Percentiles rank a stretch among this genome's conserved stretches.
phyloP scores from a whole-genome alignment of 805 yeast genomes.

The Ogataea glucozyma region DNA sequence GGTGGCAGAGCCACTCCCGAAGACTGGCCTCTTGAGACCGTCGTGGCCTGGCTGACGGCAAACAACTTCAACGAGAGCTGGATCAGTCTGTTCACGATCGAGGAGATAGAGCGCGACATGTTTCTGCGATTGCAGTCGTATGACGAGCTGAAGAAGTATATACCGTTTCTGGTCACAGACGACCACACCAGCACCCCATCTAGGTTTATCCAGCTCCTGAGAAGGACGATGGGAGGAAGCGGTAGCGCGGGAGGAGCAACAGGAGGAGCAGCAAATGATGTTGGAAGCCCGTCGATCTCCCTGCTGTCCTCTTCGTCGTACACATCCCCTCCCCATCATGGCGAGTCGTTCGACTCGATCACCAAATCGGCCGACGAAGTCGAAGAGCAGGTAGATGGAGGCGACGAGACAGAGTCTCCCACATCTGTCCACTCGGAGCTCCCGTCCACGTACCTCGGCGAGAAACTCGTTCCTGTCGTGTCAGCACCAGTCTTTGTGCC shows the following conservation, averaged over 20 bases:
- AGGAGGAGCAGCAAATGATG: background rate
- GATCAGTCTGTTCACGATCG: slow-evolving; percentile 61
- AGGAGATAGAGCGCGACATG: slow-evolving; percentile 58
- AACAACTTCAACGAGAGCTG: slow-evolving; percentile 73
- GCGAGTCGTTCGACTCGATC: slow-evolving; percentile 1
- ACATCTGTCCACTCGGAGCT: background rate
- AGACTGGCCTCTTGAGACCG: slow-evolving; percentile 74
- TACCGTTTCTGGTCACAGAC: slow-evolving; percentile 41
- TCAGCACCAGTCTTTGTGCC: slow-evolving; percentile 36
- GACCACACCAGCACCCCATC: slow-evolving; percentile 50
- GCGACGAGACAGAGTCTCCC: background rate
- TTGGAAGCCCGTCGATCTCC: slow-evolving; percentile 22
- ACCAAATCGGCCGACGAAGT: slow-evolving; percentile 4
- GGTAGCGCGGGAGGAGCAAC: background rate
- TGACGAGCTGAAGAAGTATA: slow-evolving; percentile 42
- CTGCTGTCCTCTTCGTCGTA: slow-evolving; percentile 22
- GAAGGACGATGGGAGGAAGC: slow-evolving; percentile 41
- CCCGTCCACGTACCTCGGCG: slow-evolving; percentile 21
- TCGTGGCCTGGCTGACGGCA: slow-evolving; percentile 64
- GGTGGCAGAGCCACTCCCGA: too few relatives aligned
- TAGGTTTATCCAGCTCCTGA: slow-evolving; percentile 55
- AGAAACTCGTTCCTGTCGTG: slow-evolving; percentile 37
- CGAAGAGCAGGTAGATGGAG: slow-evolving; percentile 2
- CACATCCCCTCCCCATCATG: slow-evolving; percentile 4
- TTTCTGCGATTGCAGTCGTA: slow-evolving; percentile 71